A percentile compares a stretch with the other conserved stretches of the same genome.
Evolutionary conservation across 768 basidiomycete genomes (phyloP).

Genomic region (Hygrophorus russula): DNA sequence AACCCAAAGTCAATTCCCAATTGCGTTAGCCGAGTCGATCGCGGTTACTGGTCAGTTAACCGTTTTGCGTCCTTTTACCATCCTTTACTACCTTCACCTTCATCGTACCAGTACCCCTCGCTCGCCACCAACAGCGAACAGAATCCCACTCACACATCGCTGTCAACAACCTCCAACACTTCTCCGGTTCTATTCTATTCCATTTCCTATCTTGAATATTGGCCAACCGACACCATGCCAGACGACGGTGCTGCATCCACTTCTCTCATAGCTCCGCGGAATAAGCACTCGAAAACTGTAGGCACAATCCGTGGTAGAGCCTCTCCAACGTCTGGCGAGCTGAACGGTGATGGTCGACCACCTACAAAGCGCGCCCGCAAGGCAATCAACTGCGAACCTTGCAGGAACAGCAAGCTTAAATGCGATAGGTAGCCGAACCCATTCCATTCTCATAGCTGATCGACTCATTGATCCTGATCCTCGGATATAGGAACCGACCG

Average conservation of each 20-base stretch:
- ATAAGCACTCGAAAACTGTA: constrained; percentile 28
- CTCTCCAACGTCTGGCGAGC: constrained; percentile 34
- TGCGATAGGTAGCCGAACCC: constrained; percentile 55
- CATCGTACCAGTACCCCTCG: no score
- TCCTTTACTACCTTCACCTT: no score
- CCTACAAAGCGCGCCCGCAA: constrained; percentile 78
- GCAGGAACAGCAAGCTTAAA: constrained; percentile 79
- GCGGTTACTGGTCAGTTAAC: no score
- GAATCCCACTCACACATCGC: no score
- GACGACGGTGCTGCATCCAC: constrained; percentile 25
- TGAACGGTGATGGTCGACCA: constrained; percentile 41
- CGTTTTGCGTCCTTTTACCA: no score
- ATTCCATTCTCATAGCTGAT: not conserved
- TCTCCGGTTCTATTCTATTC: not conserved
- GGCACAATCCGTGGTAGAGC: constrained; percentile 40
- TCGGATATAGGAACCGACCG: constrained; percentile 56
- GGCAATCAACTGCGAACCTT: constrained; percentile 84
- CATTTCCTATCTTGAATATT: not conserved
- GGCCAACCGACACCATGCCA: constrained; percentile 16
- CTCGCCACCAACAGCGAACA: no score
- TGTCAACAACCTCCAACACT: not conserved
- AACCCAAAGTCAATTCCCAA: not conserved
- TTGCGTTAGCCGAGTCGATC: no score
- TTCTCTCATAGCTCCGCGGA: constrained; percentile 27
- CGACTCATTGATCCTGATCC: not conserved